Percentiles rank a stretch among this genome's conserved stretches.
phyloP scores from a whole-genome alignment of 345 rosid species.

The Cardamine chenopodiifolia region DNA sequence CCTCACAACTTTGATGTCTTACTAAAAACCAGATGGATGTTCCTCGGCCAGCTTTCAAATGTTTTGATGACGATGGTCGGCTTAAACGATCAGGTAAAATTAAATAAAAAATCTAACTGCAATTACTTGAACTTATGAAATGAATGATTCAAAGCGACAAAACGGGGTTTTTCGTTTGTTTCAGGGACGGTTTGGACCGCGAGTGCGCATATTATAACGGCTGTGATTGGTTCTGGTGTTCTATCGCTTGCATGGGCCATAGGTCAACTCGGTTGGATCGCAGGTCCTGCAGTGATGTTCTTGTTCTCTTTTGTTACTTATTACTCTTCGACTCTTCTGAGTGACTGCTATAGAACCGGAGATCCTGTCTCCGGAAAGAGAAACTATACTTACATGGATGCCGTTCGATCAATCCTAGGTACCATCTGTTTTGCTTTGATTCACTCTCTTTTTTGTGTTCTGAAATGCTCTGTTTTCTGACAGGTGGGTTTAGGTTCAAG shows the following conservation, averaged over 20 bases:
- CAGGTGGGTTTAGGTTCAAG: constrained; percentile 71
- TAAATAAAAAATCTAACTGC: too few species aligned
- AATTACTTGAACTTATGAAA: background rate
- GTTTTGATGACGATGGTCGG: constrained; percentile 76
- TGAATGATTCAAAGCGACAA: background rate
- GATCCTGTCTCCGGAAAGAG: constrained; percentile 65
- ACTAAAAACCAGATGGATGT: constrained; percentile 50
- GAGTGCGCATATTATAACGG: constrained; percentile 82
- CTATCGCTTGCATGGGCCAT: constrained; percentile 84
- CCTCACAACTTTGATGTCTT: constrained; percentile 7
- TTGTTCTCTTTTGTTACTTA: constrained; percentile 71
- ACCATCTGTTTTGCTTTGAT: constrained; percentile 6
- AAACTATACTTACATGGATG: constrained; percentile 80
- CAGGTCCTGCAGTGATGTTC: constrained; percentile 77
- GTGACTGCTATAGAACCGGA: constrained; percentile 69
- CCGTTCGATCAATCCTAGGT: constrained; percentile 79
- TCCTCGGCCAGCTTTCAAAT: constrained; percentile 46
- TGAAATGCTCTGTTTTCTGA: constrained; percentile 13
- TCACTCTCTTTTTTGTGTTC: background rate
- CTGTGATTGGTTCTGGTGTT: constrained; percentile 88
- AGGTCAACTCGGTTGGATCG: constrained; percentile 89
- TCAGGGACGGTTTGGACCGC: constrained; percentile 83
- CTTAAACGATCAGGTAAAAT: constrained; percentile 59
- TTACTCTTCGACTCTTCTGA: constrained; percentile 68
- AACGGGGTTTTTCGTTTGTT: background rate